Evolutionary conservation across 441 rosid genomes (phyloP).

Genomic region (Heliophila coronopifolia): DNA sequence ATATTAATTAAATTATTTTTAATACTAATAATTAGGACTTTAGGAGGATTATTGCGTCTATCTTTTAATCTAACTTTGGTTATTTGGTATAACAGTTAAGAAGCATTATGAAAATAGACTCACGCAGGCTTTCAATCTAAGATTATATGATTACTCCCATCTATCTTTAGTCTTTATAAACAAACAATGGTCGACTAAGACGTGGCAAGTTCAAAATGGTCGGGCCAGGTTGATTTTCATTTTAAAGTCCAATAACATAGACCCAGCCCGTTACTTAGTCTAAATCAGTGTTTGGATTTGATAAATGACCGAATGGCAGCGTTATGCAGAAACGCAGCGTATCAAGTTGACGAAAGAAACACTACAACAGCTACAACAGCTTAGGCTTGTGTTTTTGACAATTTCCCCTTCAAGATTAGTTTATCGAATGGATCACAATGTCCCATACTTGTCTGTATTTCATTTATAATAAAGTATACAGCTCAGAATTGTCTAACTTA

Average conservation of each 20-base stretch:
- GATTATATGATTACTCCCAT: constrained; percentile 8
- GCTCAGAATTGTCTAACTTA: no score
- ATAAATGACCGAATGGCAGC: neutral
- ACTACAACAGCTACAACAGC: no score
- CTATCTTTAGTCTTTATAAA: neutral
- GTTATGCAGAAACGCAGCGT: neutral
- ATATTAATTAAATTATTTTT: neutral
- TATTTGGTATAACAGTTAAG: neutral
- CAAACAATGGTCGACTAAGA: neutral
- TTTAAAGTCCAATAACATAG: neutral
- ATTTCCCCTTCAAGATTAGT: no score
- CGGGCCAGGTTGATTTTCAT: constrained; percentile 7
- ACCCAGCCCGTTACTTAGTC: neutral
- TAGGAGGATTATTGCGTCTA: no score
- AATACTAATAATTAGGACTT: neutral
- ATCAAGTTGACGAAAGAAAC: neutral
- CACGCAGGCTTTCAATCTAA: constrained; percentile 19
- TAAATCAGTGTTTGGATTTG: neutral
- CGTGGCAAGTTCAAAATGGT: neutral
- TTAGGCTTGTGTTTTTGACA: no score
- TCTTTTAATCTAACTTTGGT: neutral
- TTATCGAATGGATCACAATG: no score
- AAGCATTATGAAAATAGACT: neutral
- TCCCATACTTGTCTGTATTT: no score
- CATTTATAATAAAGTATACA: no score